Base-by-base conservation (phyloP, 2,329 filamentous ascomycete genomes). In the Colletotrichum costaricense region DNA sequence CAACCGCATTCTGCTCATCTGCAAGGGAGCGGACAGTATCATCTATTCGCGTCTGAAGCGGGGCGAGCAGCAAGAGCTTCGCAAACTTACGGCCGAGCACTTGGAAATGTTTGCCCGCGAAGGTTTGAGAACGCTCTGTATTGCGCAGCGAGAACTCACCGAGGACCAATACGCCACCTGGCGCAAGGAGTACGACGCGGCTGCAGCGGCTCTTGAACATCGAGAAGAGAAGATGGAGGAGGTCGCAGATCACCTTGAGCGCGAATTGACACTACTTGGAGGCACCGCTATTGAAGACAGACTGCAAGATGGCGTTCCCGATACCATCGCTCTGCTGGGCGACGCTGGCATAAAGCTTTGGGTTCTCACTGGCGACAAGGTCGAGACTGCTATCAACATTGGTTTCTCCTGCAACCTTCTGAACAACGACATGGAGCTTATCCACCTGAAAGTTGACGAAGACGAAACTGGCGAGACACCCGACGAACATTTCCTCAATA, bases 341-440 rank as follows among this genome's bases (percentile, higher is more conserved):
- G 91, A 95, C 79, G 97, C 97, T 67, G 97, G 97, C 81, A 98
- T 99, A 84, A 99, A 99, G 84, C 90, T 99, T 8, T 99, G 97
- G 97, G 97, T 99, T 67, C 86, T 99, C 76, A 99, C 97, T 19
- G 97, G 97, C 75, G 97, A 99, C 88, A 99, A 98, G 84, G 96
- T 98, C 38, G 97, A 99, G 84, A 99, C 97, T 28, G 97, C 97
- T 71, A 99, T 99, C 91, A 99, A 99, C 85, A 99, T 99, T 80
- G 97, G 97, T 2, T 99, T 98, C 84, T 99, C 97, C 12, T 99
- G 97, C 86, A 99, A 99, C 78, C 88, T 99, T 38, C 90, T 99
- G 68, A 95, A 96, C 84, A 99, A 98, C 82, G 94, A 98, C 77
- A 98, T 99, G 97, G 97, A 99, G 77, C 86, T 99, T 74, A 94